Base-by-base conservation (phyloP, 2,329 filamentous ascomycete genomes). In the Grosmannia penicillata region DNA sequence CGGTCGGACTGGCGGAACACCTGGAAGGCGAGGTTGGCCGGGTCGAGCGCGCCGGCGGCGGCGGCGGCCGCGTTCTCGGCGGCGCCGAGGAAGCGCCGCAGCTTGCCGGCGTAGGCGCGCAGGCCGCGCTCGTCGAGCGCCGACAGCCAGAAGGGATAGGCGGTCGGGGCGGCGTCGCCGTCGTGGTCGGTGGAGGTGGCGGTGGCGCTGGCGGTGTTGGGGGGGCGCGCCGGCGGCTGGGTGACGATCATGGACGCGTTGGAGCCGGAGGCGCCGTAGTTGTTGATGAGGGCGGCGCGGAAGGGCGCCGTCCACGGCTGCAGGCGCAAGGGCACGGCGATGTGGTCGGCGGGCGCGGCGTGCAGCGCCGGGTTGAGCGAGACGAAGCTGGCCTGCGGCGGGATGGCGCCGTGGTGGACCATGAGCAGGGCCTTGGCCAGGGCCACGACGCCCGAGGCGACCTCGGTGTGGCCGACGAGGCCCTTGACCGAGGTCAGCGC, bases 251-350 rank as follows among this genome's bases (percentile, higher is more conserved):
- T 39, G 6, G 48, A 44, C 0, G 50, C 45, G 26, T 56, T 57
- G 13, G 45, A 52, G 0, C 54, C 57, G 5, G 46, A 49, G 0
- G 58, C 58, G 1, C 58, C 57, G 39, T 60, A 60, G 42, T 54
- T 60, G 42, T 59, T 60, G 39, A 59, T 47, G 6, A 51, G 39
- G 0, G 51, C 48, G 1, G 35, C 45, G 26, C 31, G 44, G n/a
- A 37, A 42, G 1, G 35, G 22, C 2, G 7, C 38, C 1, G 43
- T 23, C 55, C 53, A 57, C 0, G 49, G 42, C 10, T 32, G 30
- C 4, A 42, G 3, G 0, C 17, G 27, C 2, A 45, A 50, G 2
- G 36, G 18, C 3, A 55, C 46, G 13, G 42, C 36, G 17, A 56
- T 49, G 8, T 40, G 41, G 33, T 53, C 47, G 14, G 34, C 22